Evolutionary conservation across 1,284 basidiomycete genomes (phyloP), one percentile per base, ranked within the genome.

Genomic region (Pterula multifida): DNA sequence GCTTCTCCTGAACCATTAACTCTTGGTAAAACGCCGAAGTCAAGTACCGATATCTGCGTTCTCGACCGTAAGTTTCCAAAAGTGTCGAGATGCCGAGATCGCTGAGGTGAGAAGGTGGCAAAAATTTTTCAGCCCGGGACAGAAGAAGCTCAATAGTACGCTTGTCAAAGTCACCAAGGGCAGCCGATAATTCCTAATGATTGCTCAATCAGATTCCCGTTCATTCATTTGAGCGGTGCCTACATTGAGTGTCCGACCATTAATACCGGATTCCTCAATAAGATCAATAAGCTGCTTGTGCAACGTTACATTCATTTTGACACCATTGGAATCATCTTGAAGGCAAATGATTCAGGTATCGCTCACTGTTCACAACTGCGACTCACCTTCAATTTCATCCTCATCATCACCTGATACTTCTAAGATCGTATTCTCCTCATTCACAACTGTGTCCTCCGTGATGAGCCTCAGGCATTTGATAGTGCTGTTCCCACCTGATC

Each of bases 61-160:
- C 85, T 44, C 89, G 78, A 3, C 88, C 88, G 56, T 73, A 71
- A 0, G 77, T 86, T 61, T 91, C 90, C 68, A 81, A 77, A 23
- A 87, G 61, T 46, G 78, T 76, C 15, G 75, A 72, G 48, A 86
- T 73, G 25, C 76, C 74, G 42, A 86, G 67, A 62, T 92, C 85
- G 45, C 68, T 68, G 3, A 90, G 72, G 61, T 89, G 85, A 12
- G 74, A 51, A 2, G 85, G 85, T 17, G 81, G 83, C 3, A 69
- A 67, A 52, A 63, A 70, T 56, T 75, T 79, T 54, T 80, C 78
- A 36, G 85, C 75, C 42, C 84, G 78, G 13, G 72, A 70, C 26
- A 91, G 70, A n/a, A 89, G 66, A 13, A 85, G 71, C 59, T 91
- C 89, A 48, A 90, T 69, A 1, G 84, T 89, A 24, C 90, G 79